phyloP scores from a whole-genome alignment of 306 rosid species.

The Prunus davidiana region DNA sequence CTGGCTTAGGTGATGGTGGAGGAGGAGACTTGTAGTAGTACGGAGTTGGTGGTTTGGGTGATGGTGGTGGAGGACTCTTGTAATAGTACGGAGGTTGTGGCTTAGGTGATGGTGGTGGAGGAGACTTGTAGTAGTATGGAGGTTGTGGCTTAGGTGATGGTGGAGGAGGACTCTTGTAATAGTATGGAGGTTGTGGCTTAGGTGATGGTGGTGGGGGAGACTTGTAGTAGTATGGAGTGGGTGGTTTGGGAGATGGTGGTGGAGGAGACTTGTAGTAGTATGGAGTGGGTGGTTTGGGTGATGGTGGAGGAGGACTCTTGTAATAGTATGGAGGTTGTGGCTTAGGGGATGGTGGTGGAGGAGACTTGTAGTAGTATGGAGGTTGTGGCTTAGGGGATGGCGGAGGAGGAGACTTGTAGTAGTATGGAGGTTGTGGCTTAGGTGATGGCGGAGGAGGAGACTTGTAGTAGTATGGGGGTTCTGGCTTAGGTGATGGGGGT shows the following conservation, averaged over 20 bases:
- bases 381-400: background rate
- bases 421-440: background rate
- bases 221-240: slow-evolving; percentile 1
- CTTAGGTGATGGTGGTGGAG: slow-evolving; percentile 38
- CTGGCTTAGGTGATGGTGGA: slow-evolving; percentile 10
- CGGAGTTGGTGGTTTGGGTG: background rate
- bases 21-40: slow-evolving; percentile 30
- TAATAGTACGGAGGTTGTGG: slow-evolving; percentile 24
- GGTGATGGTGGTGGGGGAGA: slow-evolving; percentile 20
- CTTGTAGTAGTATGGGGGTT: no score
- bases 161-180: slow-evolving; percentile 19
- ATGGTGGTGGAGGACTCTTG: slow-evolving; percentile 44
- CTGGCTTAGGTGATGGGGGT: background rate
- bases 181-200: background rate
- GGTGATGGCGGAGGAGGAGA: no score
- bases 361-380: background rate
- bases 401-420: slow-evolving; percentile 16
- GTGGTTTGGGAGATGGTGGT: slow-evolving; percentile 8
- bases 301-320: background rate
- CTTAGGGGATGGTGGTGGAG: background rate
- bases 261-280: slow-evolving; percentile 15
- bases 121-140: slow-evolving; percentile 40
- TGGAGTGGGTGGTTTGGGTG: background rate
- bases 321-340: background rate
- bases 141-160: slow-evolving; percentile 36